Evolutionary conservation across 2,329 filamentous ascomycete genomes (phyloP).

Genomic region (Fusarium armeniacum): DNA sequence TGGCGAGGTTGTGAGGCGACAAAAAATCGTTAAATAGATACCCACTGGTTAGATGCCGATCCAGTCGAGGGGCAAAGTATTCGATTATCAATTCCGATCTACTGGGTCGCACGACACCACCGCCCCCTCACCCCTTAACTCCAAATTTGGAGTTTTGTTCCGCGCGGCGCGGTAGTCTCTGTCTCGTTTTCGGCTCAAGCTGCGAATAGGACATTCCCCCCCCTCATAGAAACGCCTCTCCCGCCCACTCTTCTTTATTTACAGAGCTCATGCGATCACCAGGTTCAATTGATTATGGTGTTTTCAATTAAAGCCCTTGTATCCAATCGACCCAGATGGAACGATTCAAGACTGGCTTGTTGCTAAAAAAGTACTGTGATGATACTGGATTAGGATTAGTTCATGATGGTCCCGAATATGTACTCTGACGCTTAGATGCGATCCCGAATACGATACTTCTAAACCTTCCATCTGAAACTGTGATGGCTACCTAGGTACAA

Average conservation of each 20-base stretch:
- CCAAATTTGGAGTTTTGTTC: constrained; percentile 27
- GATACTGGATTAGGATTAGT: constrained; percentile 15
- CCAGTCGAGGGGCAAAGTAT: constrained; percentile 30
- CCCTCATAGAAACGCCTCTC: constrained; percentile 21
- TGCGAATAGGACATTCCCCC: constrained; percentile 5
- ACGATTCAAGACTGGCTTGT: neutral
- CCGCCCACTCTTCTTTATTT: constrained; percentile 26
- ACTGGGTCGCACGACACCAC: constrained; percentile 17
- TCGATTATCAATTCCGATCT: constrained; percentile 43
- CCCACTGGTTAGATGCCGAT: constrained; percentile 30
- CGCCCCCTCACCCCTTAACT: constrained; percentile 25
- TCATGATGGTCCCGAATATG: neutral
- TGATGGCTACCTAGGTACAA: neutral
- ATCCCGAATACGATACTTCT: constrained; percentile 5
- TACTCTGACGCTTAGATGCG: neutral
- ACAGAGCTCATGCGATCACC: neutral
- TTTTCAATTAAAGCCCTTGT: constrained; percentile 31
- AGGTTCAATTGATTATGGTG: constrained; percentile 1
- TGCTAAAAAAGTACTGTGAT: neutral
- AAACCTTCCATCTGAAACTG: neutral
- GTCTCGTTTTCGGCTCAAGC: constrained; percentile 46
- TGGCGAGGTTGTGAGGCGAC: constrained; percentile 10
- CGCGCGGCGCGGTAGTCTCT: constrained; percentile 25
- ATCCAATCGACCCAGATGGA: constrained; percentile 17
- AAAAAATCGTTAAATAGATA: constrained; percentile 33